Evolutionary conservation across 768 basidiomycete genomes (phyloP), one percentile per base, ranked within the genome.

Genomic region (Suillus sp.): DNA sequence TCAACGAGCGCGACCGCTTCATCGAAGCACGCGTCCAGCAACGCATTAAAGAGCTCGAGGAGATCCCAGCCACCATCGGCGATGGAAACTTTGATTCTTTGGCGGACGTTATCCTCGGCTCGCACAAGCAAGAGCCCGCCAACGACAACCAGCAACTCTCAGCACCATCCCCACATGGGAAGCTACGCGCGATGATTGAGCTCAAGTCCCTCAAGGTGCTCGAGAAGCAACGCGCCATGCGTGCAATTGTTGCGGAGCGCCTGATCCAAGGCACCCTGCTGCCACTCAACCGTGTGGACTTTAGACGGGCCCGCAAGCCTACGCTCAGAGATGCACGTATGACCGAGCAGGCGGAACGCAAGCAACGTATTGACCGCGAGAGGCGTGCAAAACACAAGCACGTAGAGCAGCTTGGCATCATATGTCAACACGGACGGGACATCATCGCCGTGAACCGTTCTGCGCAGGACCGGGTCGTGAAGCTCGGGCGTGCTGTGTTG

Each of bases 351-450:
- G 84, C 91, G 7, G 97, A 99, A 78, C 85, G 94, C 63, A 90
- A 91, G 73, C 97, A 99, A 73, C 89, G 96, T 34, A 81, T 85
- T 14, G 96, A 99, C 64, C 89, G 97, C 25, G 96, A 99, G 77
- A 88, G 90, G 27, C 88, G 94, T 40, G 95, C 95, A 48, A 99
- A 99, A 75, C 91, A 93, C 79, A 95, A 96, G 73, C 97, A 99
- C 71, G 85, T 96, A 71, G 95, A 96, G 67, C 95, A 99, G 70
- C 90, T 99, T 69, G 82, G 80, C 35, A 85, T 92, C 62, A 98
- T 99, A 66, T 91, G 89, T 71, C 75, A 81, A 40, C 96, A 99
- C 74, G 95, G 93, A 1, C 83, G 82, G 61, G 88, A 92, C 35
- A 81, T 98, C 56, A 75, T 89, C 42, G 80, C 79, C n/a, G 86